A percentile compares a stretch with the other conserved stretches of the same genome.
Evolutionary conservation across 352 stramenopile species (phyloP).

Genomic region (Ophiocytium majus): DNA sequence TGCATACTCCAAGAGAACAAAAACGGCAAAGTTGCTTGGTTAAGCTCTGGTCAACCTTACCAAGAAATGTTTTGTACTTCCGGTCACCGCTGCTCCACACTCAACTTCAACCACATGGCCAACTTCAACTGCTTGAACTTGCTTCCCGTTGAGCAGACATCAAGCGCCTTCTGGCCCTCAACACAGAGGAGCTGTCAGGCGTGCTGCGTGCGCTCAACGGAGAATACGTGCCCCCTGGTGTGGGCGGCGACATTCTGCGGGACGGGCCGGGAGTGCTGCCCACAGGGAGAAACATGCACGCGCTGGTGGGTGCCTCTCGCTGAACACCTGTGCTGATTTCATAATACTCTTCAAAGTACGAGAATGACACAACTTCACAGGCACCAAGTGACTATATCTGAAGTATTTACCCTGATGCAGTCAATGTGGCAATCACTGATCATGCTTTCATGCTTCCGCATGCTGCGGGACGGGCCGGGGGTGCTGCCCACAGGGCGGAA

Average conservation of each 20-base stretch:
- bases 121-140: background rate
- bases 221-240: slow-evolving; percentile 53
- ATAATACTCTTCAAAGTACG: background rate
- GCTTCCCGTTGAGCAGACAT: slow-evolving; percentile 29
- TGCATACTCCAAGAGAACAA: no score
- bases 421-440: no score
- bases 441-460: no score
- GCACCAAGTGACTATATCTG: no score
- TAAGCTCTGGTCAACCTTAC: no score
- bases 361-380: no score
- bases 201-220: slow-evolving; percentile 47
- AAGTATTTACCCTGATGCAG: no score
- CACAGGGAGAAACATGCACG: slow-evolving; percentile 57
- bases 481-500: slow-evolving; percentile 57
- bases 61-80: no score
- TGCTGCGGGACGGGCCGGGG: slow-evolving; percentile 53
- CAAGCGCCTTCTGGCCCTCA: slow-evolving; percentile 48
- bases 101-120: background rate
- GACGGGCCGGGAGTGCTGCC: slow-evolving; percentile 56
- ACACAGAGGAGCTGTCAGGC: slow-evolving; percentile 47
- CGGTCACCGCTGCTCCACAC: background rate
- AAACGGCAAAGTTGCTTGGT: no score
- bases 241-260: slow-evolving; percentile 51
- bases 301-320: slow-evolving; percentile 43
- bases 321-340: slow-evolving; percentile 44